Evolutionary conservation across 1,139 yeast species (phyloP).

Genomic region (Scheffersomyces insectosa): DNA sequence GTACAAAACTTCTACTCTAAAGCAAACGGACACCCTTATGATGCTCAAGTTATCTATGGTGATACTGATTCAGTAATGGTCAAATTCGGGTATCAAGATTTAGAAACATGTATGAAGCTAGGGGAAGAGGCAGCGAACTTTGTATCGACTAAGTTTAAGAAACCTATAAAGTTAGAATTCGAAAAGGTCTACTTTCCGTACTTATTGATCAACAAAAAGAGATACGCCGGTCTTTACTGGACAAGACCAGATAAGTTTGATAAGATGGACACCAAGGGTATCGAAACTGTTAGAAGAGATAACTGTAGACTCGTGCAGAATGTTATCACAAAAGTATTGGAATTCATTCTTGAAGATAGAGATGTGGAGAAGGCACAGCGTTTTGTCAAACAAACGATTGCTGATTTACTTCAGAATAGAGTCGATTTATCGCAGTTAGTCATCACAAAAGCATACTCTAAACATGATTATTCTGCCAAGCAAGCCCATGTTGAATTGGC

Average conservation of each 20-base stretch:
- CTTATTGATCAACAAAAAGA: slow-evolving; percentile 86
- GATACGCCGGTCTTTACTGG: slow-evolving; percentile 98
- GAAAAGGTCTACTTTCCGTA: slow-evolving; percentile 97
- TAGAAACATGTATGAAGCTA: slow-evolving; percentile 81
- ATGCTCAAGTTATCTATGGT: slow-evolving; percentile 93
- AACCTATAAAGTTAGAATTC: slow-evolving; percentile 92
- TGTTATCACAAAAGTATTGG: slow-evolving; percentile 89
- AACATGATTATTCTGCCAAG: slow-evolving; percentile 89
- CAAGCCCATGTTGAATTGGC: slow-evolving; percentile 98
- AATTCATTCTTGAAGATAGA: slow-evolving; percentile 81
- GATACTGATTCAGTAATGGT: slow-evolving; percentile 99
- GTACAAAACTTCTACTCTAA: slow-evolving; percentile 80
- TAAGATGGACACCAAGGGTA: slow-evolving; percentile 98
- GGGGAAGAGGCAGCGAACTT: slow-evolving; percentile 94
- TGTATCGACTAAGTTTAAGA: slow-evolving; percentile 75
- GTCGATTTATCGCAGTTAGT: slow-evolving; percentile 92
- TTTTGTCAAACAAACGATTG: slow-evolving; percentile 84
- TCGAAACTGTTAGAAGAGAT: slow-evolving; percentile 97
- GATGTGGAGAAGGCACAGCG: slow-evolving; percentile 86
- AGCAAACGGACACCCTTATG: slow-evolving; percentile 77
- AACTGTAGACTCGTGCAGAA: slow-evolving; percentile 93
- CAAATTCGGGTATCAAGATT: slow-evolving; percentile 84
- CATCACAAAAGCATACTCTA: slow-evolving; percentile 88
- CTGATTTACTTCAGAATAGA: slow-evolving; percentile 85
- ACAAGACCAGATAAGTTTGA: slow-evolving; percentile 86